A percentile compares a stretch with the other conserved stretches of the same genome.
Conservation (phyloP, 202 grass and related monocot genomes). For the Dendrocalamus latiflorus region DNA sequence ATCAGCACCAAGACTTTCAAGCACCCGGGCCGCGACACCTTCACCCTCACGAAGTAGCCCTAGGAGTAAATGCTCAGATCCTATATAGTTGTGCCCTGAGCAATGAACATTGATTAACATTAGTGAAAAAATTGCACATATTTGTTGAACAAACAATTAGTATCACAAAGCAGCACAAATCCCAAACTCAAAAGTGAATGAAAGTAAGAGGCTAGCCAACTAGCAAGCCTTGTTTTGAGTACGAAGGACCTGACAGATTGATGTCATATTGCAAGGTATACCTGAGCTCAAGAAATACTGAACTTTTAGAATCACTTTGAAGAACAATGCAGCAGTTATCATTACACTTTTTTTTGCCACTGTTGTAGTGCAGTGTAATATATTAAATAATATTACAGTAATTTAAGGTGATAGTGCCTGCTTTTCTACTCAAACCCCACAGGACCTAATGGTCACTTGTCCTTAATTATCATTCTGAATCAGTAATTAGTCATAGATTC, state of each 20-base stretch:
- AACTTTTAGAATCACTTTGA: not conserved
- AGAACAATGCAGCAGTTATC: not conserved
- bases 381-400: not conserved
- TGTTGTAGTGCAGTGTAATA: not conserved
- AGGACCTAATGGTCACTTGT: not conserved
- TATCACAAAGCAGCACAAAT: not conserved
- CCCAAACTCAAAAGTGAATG: not conserved
- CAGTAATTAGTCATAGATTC: not conserved
- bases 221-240: not conserved
- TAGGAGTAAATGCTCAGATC: constrained; percentile 90
- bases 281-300: constrained; percentile 5
- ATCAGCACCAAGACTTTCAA: constrained; percentile 92
- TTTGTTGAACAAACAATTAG: not conserved
- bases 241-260: not conserved
- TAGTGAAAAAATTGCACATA: not conserved
- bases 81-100: constrained; percentile 94
- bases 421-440: not conserved
- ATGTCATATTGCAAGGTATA: not conserved
- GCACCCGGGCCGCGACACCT: constrained; percentile 85
- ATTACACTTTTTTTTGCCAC: not conserved
- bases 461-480: constrained; percentile 3
- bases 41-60: constrained; percentile 89
- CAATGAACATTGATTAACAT: constrained; percentile 27
- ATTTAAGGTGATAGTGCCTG: not conserved
- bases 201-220: not conserved